Conservation (phyloP, 1,284 basidiomycete genomes). For the Trichosporon sp. region DNA sequence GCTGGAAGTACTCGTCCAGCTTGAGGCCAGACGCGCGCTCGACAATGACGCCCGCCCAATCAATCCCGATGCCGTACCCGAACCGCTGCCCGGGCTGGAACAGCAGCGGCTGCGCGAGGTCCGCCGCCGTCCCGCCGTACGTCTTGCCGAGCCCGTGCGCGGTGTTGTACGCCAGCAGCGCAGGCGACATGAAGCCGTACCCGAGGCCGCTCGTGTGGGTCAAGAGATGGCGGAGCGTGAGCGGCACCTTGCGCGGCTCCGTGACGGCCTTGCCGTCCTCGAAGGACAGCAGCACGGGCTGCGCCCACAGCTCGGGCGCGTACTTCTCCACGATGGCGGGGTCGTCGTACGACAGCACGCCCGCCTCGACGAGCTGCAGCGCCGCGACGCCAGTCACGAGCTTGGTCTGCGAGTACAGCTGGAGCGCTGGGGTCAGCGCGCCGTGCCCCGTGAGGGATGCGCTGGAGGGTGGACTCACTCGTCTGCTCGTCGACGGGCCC, state of each 20-base stretch:
- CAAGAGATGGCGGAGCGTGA: constrained; percentile 38
- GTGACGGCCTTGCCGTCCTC: constrained; percentile 25
- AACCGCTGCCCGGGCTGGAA: constrained; percentile 37
- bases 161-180: constrained; percentile 1
- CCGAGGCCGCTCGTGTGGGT: constrained; percentile 29
- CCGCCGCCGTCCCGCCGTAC: constrained; percentile 3
- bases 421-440: constrained; percentile 14
- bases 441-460: no score
- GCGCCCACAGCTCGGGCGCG: constrained; percentile 31
- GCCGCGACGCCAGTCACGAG: constrained; percentile 39
- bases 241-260: constrained; percentile 23
- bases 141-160: constrained; percentile 6
- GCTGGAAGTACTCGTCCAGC: constrained; percentile 38
- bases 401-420: constrained; percentile 39
- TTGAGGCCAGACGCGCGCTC: constrained; percentile 29
- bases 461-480: constrained; percentile 22
- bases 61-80: constrained; percentile 36
- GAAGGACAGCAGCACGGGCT: constrained; percentile 19
- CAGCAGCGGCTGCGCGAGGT: constrained; percentile 23
- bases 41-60: constrained; percentile 42
- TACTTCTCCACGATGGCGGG: constrained; percentile 23
- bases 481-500: constrained; percentile 32
- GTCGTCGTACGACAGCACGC: constrained; percentile 32
- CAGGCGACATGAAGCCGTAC: constrained; percentile 5
- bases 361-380: constrained; percentile 41